Base-by-base conservation (phyloP, 192 early-diverging fungal species). In the Allomyces macrogynus region DNA sequence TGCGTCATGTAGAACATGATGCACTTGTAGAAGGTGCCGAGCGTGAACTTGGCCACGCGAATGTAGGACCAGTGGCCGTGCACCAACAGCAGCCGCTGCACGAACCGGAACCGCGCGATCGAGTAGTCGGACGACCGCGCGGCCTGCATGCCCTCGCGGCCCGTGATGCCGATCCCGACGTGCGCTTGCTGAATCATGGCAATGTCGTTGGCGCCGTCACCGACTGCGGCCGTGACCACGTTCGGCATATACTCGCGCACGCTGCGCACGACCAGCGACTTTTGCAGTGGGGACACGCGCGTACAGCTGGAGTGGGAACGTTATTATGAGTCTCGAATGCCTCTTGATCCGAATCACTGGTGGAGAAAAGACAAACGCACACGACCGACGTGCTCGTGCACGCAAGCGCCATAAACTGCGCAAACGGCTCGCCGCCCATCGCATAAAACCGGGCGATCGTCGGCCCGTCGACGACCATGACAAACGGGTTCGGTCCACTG, bases 151-250 rank as follows among this genome's bases (percentile, higher is more conserved):
- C 91, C 91, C 71, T 95, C 93, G 61, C 79, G 77, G 2, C 93
- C 93, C 0, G 89, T 82, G 49, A 95, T 93, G 16, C 93, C 93
- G 43, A 95, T 85, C 14, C 93, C 93, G 25, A 93, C 86, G 64
- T 95, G 84, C 12, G 93, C 90, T 67, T 88, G 88, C 67, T 93
- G 87, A 66, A 95, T 91, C 93, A 95, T 95, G 23, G 88, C 86
- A 79, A 94, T 88, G 65, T 95, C 93, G 69, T 95, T 95, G 62
- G 88, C 93, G 18, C 93, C 93, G 61, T 95, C 93, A 43, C 93
- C 93, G 61, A 95, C 90, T 12, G 87, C 87, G 54, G 89, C 68
- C 23, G 88, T 90, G 64, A 87, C 79, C 14, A 74, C 69, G 22
- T 74, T 61, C 23, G 70, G 75, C 43, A 67, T 65, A 65, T 73